Conservation (phyloP, 306 rosid species). For the Trifolium subterraneum region DNA sequence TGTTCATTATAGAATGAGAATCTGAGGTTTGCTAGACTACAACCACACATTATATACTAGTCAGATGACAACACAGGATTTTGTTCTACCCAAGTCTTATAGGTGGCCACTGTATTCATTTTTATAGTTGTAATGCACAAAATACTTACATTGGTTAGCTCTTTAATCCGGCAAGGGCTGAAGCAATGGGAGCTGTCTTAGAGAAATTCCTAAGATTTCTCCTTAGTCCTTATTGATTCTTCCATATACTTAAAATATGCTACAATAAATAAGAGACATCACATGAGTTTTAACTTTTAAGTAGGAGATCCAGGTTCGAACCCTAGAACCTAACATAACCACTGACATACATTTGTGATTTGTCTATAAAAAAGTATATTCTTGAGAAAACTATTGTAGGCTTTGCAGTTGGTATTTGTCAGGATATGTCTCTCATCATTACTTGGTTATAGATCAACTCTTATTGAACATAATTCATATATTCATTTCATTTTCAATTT, state of each 20-base stretch:
- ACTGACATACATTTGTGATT: background rate
- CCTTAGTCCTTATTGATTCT: background rate
- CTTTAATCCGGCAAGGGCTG: background rate
- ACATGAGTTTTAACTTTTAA: background rate
- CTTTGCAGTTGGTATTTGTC: slow-evolving; percentile 25
- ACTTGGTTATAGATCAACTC: slow-evolving; percentile 23
- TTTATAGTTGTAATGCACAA: background rate
- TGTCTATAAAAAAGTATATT: background rate
- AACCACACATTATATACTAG: background rate
- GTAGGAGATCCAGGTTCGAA: background rate
- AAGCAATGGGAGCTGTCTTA: background rate
- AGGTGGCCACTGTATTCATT: background rate
- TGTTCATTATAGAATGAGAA: background rate
- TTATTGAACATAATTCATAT: slow-evolving; percentile 25
- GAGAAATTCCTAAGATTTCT: background rate
- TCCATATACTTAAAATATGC: background rate
- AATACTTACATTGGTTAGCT: background rate
- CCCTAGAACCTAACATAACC: background rate
- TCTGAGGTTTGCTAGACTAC: background rate
- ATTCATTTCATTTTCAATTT: slow-evolving; percentile 35
- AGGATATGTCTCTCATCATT: slow-evolving; percentile 21
- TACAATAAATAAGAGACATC: background rate
- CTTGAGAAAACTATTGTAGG: slow-evolving; percentile 32
- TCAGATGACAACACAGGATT: background rate
- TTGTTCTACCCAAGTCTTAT: slow-evolving; percentile 1